Base-by-base conservation (phyloP, 305 asterid genomes). In the Fraxinus platypoda region DNA sequence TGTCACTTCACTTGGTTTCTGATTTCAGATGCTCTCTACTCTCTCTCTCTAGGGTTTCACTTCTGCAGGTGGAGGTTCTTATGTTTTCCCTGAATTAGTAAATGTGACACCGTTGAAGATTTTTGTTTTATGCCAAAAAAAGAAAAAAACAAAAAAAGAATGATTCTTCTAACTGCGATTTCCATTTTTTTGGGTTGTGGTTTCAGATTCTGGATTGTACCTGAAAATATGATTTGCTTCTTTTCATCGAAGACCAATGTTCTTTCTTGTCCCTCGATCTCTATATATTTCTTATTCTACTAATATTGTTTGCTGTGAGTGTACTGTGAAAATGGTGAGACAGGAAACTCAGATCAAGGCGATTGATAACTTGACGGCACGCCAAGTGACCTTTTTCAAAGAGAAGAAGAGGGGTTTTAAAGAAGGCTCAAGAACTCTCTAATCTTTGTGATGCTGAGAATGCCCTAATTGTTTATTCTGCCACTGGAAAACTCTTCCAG, bases 401-500 rank as follows among this genome's bases (percentile, higher is more conserved):
- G 89, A 85, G 98, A 84, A 88, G 95, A 87, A 91, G 93, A 90
- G 95, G 98, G 84, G 91, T 92, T 88, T 92, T 94, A 85, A 92
- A 94, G 90, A 94, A 94, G 78, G 97, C 97, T 78, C 88, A 87
- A 5, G 95, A 92, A 75, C 93, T 92, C 98, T 26, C 98, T 19
- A 91, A 91, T 12, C 93, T 92, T 5, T 90, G 98, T 74, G 98
- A 94, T 88, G 98, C 94, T 26, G 94, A 94, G 68, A 73, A 90
- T 71, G 97, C 91, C 76, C 97, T 94, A 84, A 78, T 91, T 7
- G 94, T 90, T 52, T 94, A 92, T 87, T 92, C 97, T 1, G 90
- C 38, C 95, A 92, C 95, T 73, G 94, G 94, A 74, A 91, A 90
- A 74, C 91, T 91, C 86, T 91, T 88, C 73, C 87, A 92, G 4